phyloP scores from a whole-genome alignment of 441 rosid species.

The Gossypium trilobum region DNA sequence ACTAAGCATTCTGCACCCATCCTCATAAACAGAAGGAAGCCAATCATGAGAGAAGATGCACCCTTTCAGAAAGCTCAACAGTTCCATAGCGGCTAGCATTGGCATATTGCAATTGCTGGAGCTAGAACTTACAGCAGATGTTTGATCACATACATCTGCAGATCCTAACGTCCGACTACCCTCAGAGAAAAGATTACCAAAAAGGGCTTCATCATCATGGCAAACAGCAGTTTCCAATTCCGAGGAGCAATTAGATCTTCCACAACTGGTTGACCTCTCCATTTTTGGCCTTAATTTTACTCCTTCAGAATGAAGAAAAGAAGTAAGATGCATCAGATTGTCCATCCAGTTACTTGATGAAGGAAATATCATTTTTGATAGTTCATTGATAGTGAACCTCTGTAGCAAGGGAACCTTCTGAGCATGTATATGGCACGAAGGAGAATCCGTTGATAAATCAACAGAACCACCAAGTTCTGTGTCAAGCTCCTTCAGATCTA shows the following conservation, averaged over 20 bases:
- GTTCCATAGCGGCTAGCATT: slow-evolving; percentile 72
- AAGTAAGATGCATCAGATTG: slow-evolving; percentile 61
- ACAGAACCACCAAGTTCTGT: slow-evolving; percentile 30
- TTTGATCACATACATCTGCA: slow-evolving; percentile 72
- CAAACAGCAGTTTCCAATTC: slow-evolving; percentile 74
- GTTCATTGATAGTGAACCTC: slow-evolving; percentile 56
- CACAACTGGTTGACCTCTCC: slow-evolving; percentile 59
- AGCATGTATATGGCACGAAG: slow-evolving; percentile 43
- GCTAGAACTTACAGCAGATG: slow-evolving; percentile 40
- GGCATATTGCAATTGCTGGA: slow-evolving; percentile 67
- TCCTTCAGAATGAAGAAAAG: slow-evolving; percentile 78
- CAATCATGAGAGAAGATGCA: slow-evolving; percentile 67
- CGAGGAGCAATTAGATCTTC: slow-evolving; percentile 49
- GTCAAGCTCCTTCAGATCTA: slow-evolving; percentile 48
- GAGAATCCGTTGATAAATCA: slow-evolving; percentile 32
- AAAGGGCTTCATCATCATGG: slow-evolving; percentile 89
- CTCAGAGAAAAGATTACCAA: slow-evolving; percentile 81
- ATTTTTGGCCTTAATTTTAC: slow-evolving; percentile 63
- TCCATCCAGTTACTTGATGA: slow-evolving; percentile 82
- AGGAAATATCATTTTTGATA: slow-evolving; percentile 60
- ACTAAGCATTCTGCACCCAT: slow-evolving; percentile 61
- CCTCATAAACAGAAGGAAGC: slow-evolving; percentile 58
- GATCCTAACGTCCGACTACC: slow-evolving; percentile 33
- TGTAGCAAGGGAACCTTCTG: slow-evolving; percentile 67
- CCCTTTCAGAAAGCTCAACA: slow-evolving; percentile 68